Base-by-base conservation (phyloP, 1,139 yeast species). In the Blastobotrys proliferans region DNA sequence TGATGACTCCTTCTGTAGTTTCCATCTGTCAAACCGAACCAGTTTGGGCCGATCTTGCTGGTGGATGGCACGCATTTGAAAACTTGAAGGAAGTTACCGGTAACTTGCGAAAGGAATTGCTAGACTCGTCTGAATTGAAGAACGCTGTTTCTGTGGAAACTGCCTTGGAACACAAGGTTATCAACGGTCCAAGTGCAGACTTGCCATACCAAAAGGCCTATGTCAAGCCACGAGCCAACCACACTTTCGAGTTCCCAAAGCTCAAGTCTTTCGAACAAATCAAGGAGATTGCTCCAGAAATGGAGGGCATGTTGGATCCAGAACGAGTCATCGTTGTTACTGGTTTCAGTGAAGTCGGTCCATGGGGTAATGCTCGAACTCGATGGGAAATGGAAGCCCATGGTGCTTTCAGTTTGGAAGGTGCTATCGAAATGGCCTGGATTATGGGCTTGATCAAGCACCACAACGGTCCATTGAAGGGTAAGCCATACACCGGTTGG, bases 351-450 rank as follows among this genome's bases (percentile, higher is more conserved):
- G 98, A 92, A 72, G 97, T 92, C 56, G 94, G 97, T 64, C 98
- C 98, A 63, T 94, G 97, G 96, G 98, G 98, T 79, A 88, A 90
- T 66, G 71, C 98, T 37, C 85, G 97, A 77, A 92, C 98, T 50
- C 82, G 98, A 76, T 92, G 98, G 98, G 97, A 92, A 70, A 92
- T 92, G 95, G 98, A 92, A 72, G 86, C 97, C 44, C 56, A 69
- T 49, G 98, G 98, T 60, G 88, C 85, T 62, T 92, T 92, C 69
- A 90, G 97, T n/a, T 73, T 92, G 60, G 98, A 92, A 71, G 98
- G 98, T 63, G 84, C 96, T 62, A 84, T 92, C 63, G 98, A 92
- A 73, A 90, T 92, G 95, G 97, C 98, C 42, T 92, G 97, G 97
- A 88, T 92, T 57, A 92, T 92, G 97, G 97, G 97, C 55, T 77